A percentile compares a stretch with the other conserved stretches of the same genome.
Conservation (phyloP, 2,329 filamentous ascomycete genomes). For the Cladophialophora chaetospira region DNA sequence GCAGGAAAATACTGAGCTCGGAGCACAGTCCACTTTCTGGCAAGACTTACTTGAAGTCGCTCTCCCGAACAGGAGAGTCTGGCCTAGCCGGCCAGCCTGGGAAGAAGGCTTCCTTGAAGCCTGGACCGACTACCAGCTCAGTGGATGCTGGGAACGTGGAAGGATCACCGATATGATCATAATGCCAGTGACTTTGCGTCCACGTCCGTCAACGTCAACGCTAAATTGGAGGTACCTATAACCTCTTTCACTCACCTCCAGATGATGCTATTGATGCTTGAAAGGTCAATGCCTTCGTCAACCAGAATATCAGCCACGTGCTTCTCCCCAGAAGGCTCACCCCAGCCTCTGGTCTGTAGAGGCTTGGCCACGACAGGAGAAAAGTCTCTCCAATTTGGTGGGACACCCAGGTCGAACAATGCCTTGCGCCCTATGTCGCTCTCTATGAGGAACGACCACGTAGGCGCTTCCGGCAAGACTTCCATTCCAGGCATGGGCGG, state of each 20-base stretch:
- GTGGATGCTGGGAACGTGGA: slow-evolving; percentile 50
- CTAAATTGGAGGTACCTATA: background rate
- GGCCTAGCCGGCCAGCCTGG: slow-evolving; percentile 51
- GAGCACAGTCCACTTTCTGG: background rate
- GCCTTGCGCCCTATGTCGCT: slow-evolving; percentile 21
- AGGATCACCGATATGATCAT: slow-evolving; percentile 56
- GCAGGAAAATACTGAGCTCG: slow-evolving; percentile 16
- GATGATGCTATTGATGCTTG: slow-evolving; percentile 16
- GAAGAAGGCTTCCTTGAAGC: slow-evolving; percentile 49
- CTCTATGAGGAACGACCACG: slow-evolving; percentile 27
- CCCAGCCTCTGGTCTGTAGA: slow-evolving; percentile 19
- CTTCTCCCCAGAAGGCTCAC: slow-evolving; percentile 26
- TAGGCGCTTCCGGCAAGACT: slow-evolving; percentile 18
- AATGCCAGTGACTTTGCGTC: slow-evolving; percentile 34
- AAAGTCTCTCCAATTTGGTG: slow-evolving; percentile 35
- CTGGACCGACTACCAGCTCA: slow-evolving; percentile 55
- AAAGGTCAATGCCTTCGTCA: slow-evolving; percentile 21
- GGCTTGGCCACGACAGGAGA: slow-evolving; percentile 13
- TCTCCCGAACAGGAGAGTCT: slow-evolving; percentile 40
- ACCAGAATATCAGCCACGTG: slow-evolving; percentile 29
- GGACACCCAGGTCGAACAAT: slow-evolving; percentile 39
- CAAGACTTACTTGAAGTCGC: slow-evolving; percentile 36
- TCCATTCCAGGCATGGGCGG: slow-evolving; percentile 24
- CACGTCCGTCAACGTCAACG: slow-evolving; percentile 30
- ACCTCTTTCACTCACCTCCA: slow-evolving; percentile 22